Evolutionary conservation across 805 yeast genomes (phyloP).

Genomic region (Starmerella lactis-condensi): DNA sequence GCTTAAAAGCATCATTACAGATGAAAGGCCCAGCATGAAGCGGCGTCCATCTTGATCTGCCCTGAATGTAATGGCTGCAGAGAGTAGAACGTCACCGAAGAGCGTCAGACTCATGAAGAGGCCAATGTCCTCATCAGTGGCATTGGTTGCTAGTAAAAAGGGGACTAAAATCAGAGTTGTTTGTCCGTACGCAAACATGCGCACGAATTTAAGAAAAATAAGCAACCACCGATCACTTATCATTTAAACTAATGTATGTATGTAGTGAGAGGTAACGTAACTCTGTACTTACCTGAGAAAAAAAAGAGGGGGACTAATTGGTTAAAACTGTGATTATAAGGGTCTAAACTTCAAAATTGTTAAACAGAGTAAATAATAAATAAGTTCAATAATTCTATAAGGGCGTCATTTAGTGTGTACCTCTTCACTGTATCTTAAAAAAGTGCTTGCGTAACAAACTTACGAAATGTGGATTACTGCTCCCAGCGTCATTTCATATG

Average conservation of each 20-base stretch:
- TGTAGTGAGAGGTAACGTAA: too few species aligned
- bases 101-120: constrained; percentile 65
- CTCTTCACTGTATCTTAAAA: too few species aligned
- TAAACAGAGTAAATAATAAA: too few species aligned
- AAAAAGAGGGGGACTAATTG: too few species aligned
- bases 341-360: too few species aligned
- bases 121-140: constrained; percentile 46
- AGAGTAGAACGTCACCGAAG: constrained; percentile 57
- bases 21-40: constrained; percentile 41
- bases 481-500: too few species aligned
- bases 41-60: constrained; percentile 58
- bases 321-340: too few species aligned
- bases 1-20: constrained; percentile 46
- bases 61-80: constrained; percentile 56
- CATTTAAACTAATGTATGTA: neutral
- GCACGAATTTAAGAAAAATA: constrained; percentile 48
- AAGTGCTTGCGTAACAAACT: too few species aligned
- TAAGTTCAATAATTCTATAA: too few species aligned
- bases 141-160: constrained; percentile 37
- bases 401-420: too few species aligned
- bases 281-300: too few species aligned
- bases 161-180: constrained; percentile 63
- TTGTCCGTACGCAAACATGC: constrained; percentile 59
- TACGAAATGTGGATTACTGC: too few species aligned
- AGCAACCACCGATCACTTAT: constrained; percentile 39